phyloP scores from a whole-genome alignment of 208 protist species.

The Acanthamoeba culbertsoni region DNA sequence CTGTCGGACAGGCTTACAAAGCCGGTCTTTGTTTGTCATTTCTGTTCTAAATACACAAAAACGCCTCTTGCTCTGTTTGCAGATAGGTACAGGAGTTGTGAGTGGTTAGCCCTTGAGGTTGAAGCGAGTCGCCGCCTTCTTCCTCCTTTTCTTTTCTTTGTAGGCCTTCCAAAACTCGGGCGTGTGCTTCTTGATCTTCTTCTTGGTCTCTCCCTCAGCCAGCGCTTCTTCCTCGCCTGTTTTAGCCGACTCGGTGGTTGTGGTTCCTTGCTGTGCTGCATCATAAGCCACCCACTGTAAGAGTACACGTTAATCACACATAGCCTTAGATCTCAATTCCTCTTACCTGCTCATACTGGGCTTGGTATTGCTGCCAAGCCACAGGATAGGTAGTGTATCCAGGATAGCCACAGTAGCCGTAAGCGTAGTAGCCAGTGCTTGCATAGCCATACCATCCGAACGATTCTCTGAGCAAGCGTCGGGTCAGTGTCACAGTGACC shows the following conservation, averaged over 20 bases:
- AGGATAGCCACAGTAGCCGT: neutral
- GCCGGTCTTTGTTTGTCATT: too few species aligned
- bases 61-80: too few species aligned
- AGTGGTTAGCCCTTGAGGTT: conserved; percentile 6
- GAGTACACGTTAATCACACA: neutral
- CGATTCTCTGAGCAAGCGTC: too few species aligned
- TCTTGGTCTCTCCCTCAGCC: neutral
- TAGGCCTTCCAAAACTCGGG: conserved; percentile 47
- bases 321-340: neutral
- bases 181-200: conserved; percentile 3
- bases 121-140: conserved; percentile 21
- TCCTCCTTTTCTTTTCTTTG: conserved; percentile 46
- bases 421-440: neutral
- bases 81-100: too few species aligned
- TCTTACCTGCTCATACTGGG: neutral
- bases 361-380: conserved; percentile 1
- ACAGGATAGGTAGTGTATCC: neutral
- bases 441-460: too few species aligned
- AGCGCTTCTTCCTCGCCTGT: neutral
- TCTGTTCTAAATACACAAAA: too few species aligned
- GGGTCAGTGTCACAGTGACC: neutral
- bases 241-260: neutral
- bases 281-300: neutral
- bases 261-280: neutral
- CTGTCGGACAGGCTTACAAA: too few species aligned